Base-by-base conservation (phyloP, 2,329 filamentous ascomycete genomes). In the Triangularia setosa region DNA sequence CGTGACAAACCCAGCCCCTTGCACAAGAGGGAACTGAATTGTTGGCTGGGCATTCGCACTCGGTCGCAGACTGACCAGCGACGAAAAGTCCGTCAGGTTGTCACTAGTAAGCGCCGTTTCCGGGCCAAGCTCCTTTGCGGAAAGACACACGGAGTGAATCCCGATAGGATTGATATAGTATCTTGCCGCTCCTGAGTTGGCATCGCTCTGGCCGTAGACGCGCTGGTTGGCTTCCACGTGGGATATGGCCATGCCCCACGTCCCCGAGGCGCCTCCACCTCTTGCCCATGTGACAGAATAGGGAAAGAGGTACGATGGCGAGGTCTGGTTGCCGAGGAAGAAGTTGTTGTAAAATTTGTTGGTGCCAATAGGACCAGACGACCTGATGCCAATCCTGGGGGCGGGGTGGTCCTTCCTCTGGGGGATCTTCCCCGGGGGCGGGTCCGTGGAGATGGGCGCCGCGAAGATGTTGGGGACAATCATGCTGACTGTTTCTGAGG, bases 1-100 rank as follows among this genome's bases (percentile, higher is more conserved):
- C 4, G 93, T 97, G 18, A 97, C 81, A 71, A 93, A 96, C 0
- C 87, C 89, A 87, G 96, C 95, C 11, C 95, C 95, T 73, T 98
- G 94, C 0, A 96, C 87, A 7, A 97, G 74, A 0, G 93, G 93
- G 68, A 96, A 92, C 0, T 86, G 89, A 21, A 98, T 83, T 1
- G 84, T 80, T 0, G 89, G 84, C 1, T 80, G 75, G 7, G 83
- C 81, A 2, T 79, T 79, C n/a, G 75, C 73, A 23, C 81, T 78
- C 2, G 83, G 81, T 59, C 79, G 83, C 30, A 98, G 80, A 54
- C 90, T 89, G 55, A 92, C 86, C 67, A 92, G 87, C 14, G 78
- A 84, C 35, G 80, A 90, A 72, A 80, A 89, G 60, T 81, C 85
- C 63, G 80, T 88, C 68, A 83, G 75, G 69, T 77, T 79, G 74